Conservation (phyloP, 164 flowering plant genomes). For the Santalum album region DNA sequence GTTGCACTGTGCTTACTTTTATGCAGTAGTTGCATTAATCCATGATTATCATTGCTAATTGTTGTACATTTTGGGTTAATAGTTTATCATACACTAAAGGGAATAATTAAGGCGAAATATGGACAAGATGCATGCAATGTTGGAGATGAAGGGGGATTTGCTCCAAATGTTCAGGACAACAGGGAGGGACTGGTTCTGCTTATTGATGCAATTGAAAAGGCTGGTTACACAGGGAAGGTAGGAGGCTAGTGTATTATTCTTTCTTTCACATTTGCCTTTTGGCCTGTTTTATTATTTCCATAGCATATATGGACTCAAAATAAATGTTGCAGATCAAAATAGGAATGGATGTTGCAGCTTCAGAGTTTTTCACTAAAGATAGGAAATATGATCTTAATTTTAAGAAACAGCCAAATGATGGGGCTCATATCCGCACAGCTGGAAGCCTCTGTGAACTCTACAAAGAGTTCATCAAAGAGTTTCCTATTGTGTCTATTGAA, state of each 20-base stretch:
- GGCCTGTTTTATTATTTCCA: background rate
- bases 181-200: conserved; percentile 89
- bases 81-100: conserved; percentile 89
- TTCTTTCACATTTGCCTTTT: background rate
- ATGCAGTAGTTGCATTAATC: no score
- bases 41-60: background rate
- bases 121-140: conserved; percentile 99
- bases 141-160: conserved; percentile 99
- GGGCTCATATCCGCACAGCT: conserved; percentile 63
- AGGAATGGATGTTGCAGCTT: conserved; percentile 99
- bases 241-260: background rate
- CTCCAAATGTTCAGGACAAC: conserved; percentile 96
- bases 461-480: conserved; percentile 73
- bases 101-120: conserved; percentile 81
- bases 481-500: conserved; percentile 96
- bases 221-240: conserved; percentile 98
- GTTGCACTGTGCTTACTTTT: no score
- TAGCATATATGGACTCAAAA: background rate
- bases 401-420: conserved; percentile 96
- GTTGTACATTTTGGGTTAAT: conserved; percentile 9
- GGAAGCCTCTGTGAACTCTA: conserved; percentile 71
- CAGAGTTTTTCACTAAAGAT: conserved; percentile 80
- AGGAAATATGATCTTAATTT: conserved; percentile 77
- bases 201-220: conserved; percentile 87
- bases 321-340: conserved; percentile 68